Evolutionary conservation across 176 grass and related monocot species (phyloP).

Genomic region (Avena insularis): DNA sequence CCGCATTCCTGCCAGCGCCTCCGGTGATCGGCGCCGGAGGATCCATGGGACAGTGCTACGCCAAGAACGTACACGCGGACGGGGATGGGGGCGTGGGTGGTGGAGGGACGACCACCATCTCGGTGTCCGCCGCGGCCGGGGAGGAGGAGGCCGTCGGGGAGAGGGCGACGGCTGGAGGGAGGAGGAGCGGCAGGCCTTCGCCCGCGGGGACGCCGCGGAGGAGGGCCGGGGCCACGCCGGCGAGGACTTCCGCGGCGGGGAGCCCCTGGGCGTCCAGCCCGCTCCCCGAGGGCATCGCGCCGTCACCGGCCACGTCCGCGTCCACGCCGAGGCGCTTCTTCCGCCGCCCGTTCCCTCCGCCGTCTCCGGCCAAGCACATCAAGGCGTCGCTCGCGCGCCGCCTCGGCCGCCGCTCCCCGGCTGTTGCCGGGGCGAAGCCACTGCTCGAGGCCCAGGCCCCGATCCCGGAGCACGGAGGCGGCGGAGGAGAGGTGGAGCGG

Average conservation of each 20-base stretch:
- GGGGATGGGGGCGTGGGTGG: slow-evolving; percentile 28
- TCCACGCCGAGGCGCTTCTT: slow-evolving; percentile 86
- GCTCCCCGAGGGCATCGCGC: slow-evolving; percentile 74
- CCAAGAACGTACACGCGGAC: slow-evolving; percentile 64
- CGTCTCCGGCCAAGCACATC: slow-evolving; percentile 97
- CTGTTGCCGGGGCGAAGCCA: background rate
- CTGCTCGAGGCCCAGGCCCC: slow-evolving; percentile 26
- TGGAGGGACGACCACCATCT: slow-evolving; percentile 41
- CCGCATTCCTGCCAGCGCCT: slow-evolving; percentile 46
- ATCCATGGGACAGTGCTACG: slow-evolving; percentile 93
- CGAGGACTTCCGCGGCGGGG: slow-evolving; percentile 50
- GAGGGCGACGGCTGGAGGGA: slow-evolving; percentile 14
- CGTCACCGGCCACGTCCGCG: slow-evolving; percentile 69
- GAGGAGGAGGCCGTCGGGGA: slow-evolving; percentile 1
- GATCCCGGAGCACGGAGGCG: slow-evolving; percentile 52
- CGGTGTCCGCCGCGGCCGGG: slow-evolving; percentile 45
- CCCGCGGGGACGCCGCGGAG: slow-evolving; percentile 49
- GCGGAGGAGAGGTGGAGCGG: slow-evolving; percentile 38
- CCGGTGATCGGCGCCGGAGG: slow-evolving; percentile 47
- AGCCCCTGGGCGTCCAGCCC: slow-evolving; percentile 84
- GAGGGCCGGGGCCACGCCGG: slow-evolving; percentile 54
- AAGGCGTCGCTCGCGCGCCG: slow-evolving; percentile 86
- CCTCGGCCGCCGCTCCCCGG: slow-evolving; percentile 50
- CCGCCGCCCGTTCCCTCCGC: slow-evolving; percentile 86
- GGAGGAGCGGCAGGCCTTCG: slow-evolving; percentile 51